Evolutionary conservation across 1,284 basidiomycete species (phyloP), one percentile per base, ranked within the genome.

Genomic region (Takashimella tepidaria): DNA sequence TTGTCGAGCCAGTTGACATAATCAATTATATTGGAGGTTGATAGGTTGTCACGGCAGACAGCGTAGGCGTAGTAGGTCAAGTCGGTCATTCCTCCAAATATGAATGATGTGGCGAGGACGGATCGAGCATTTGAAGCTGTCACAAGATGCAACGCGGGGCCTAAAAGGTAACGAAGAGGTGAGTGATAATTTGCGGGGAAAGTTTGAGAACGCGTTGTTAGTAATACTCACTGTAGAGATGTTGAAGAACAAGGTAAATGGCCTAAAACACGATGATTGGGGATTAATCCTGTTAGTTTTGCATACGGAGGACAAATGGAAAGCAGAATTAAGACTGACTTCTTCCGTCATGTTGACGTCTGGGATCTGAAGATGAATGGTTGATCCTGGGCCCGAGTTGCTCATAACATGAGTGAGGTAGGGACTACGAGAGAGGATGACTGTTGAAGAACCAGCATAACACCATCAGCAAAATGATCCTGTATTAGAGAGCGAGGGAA

Each of bases 41-140:
- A 81, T 74, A 92, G 84, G 46, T 86, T 86, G 58, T 82, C 83
- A 61, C 82, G 80, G 78, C 85, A 88, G 50, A 83, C 77, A 50
- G 84, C 81, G 72, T 90, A 91, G n/a, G 89, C 83, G 66, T 85
- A 84, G 61, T 80, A 79, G 70, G 83, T 86, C 25, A 92, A 78
- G 45, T 91, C 88, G 44, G 88, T 83, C 85, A 92, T 87, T 43
- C 86, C 88, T 51, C 87, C 87, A 45, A 92, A 82, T 40, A 90
- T 79, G 72, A 85, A 87, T 5, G 85, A 86, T 43, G 88, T 86
- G 37, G 89, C 87, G 49, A 92, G 82, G 41, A 89, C 86, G 16
- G 83, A 84, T 63, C 88, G 83, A 53, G 88, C 86, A 75, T 92
- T 92, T 63, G 83, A 80, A 46, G 85, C 80, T 62, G 81, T 82